A percentile compares a stretch with the other conserved stretches of the same genome.
Evolutionary conservation across 805 yeast species (phyloP).

Genomic region (Myxozyma monticola): DNA sequence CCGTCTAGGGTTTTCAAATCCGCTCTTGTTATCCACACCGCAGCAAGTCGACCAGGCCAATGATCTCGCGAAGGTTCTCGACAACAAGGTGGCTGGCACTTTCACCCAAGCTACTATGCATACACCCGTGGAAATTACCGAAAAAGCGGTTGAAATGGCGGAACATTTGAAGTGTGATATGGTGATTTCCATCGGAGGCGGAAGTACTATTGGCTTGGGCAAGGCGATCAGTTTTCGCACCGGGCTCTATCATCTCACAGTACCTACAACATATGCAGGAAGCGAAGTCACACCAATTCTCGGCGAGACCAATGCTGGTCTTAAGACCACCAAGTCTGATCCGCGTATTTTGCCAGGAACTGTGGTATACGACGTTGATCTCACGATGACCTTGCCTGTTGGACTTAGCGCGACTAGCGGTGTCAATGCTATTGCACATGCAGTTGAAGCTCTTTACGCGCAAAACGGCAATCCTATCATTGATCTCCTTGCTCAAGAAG

Average conservation of each 20-base stretch:
- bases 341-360: neutral
- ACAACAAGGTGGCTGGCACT: neutral
- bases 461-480: neutral
- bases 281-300: neutral
- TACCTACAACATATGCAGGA: neutral
- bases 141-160: neutral
- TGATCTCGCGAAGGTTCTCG: neutral
- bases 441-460: neutral
- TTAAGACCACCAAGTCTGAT: neutral
- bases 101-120: neutral
- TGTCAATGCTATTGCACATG: neutral
- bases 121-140: neutral
- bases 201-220: neutral
- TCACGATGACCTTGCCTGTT: neutral
- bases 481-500: neutral
- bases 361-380: neutral
- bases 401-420: neutral
- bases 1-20: neutral
- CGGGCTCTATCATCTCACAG: neutral
- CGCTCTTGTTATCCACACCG: neutral
- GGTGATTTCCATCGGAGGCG: neutral
- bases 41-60: neutral
- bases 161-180: neutral
- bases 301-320: neutral
- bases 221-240: neutral